phyloP scores from a whole-genome alignment of 2,329 filamentous ascomycete genomes.

The Fusarium nygamai region DNA sequence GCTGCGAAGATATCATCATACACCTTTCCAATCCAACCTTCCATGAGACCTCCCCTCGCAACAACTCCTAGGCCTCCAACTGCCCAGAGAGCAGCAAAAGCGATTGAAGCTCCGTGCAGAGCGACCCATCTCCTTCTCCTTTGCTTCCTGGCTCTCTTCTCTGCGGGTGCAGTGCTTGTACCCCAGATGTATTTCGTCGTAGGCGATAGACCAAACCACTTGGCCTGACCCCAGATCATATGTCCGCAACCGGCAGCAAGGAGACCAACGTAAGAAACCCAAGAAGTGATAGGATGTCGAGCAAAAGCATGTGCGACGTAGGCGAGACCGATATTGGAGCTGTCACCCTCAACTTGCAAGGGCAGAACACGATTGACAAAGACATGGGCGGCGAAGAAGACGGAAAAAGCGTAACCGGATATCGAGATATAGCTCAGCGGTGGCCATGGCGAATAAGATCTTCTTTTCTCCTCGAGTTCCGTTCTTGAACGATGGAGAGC shows the following conservation, averaged over 20 bases:
- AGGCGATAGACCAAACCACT: slow-evolving; percentile 77
- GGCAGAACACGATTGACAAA: slow-evolving; percentile 82
- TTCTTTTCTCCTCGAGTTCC: slow-evolving; percentile 38
- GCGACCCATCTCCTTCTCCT: slow-evolving; percentile 75
- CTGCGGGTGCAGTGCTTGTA: slow-evolving; percentile 54
- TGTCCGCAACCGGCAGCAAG: slow-evolving; percentile 77
- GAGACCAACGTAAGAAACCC: slow-evolving; percentile 74
- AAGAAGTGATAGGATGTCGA: slow-evolving; percentile 72
- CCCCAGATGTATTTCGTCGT: slow-evolving; percentile 59
- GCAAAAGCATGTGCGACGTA: slow-evolving; percentile 90
- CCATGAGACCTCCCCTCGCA: slow-evolving; percentile 72
- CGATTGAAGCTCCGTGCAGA: slow-evolving; percentile 72
- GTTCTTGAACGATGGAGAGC: slow-evolving; percentile 48
- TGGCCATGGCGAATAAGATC: slow-evolving; percentile 67
- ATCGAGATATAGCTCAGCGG: slow-evolving; percentile 73
- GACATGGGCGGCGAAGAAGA: slow-evolving; percentile 75
- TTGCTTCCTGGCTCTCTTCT: slow-evolving; percentile 61
- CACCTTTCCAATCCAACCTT: slow-evolving; percentile 81
- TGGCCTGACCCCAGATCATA: slow-evolving; percentile 85
- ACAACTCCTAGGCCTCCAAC: slow-evolving; percentile 83
- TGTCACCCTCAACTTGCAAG: slow-evolving; percentile 80
- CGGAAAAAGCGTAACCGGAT: slow-evolving; percentile 76
- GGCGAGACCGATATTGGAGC: slow-evolving; percentile 83
- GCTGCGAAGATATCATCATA: slow-evolving; percentile 74
- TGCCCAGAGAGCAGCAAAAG: slow-evolving; percentile 77